phyloP scores from a whole-genome alignment of 208 protist genomes.

The Wallacemonas sp. region DNA sequence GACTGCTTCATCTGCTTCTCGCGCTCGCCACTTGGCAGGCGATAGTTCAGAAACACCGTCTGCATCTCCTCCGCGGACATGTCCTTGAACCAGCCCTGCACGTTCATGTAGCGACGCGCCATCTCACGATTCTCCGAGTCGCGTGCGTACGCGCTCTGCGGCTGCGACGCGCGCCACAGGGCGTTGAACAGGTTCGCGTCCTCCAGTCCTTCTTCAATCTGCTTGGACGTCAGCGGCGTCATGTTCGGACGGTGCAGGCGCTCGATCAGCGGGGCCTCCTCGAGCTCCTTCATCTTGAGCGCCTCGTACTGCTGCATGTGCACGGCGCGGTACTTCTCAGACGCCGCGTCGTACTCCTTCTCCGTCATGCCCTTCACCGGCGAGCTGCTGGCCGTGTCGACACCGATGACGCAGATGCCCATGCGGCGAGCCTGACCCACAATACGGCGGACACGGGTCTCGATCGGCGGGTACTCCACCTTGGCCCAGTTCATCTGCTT shows the following conservation, averaged over 20 bases:
- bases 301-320: conserved; percentile 80
- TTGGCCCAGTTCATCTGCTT: conserved; percentile 79
- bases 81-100: conserved; percentile 82
- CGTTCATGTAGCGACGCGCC: conserved; percentile 70
- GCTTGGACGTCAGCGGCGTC: conserved; percentile 49
- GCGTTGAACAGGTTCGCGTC: conserved; percentile 82
- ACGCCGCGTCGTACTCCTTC: conserved; percentile 71
- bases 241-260: conserved; percentile 80
- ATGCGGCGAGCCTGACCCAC: conserved; percentile 86
- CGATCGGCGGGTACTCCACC: conserved; percentile 82
- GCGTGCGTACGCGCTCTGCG: conserved; percentile 49
- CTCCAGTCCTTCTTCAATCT: conserved; percentile 77
- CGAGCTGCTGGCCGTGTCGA: conserved; percentile 71
- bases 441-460: conserved; percentile 82
- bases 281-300: conserved; percentile 67
- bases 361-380: conserved; percentile 81
- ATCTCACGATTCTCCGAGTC: conserved; percentile 56
- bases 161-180: conserved; percentile 74
- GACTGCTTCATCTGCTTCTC: conserved; percentile 39
- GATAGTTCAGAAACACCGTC: conserved; percentile 75
- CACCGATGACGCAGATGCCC: conserved; percentile 88
- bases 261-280: conserved; percentile 76
- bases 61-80: conserved; percentile 83
- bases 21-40: conserved; percentile 48
- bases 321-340: conserved; percentile 64